Evolutionary conservation across 176 grass and related monocot genomes (phyloP).

Genomic region (Rhynchospora breviuscula): DNA sequence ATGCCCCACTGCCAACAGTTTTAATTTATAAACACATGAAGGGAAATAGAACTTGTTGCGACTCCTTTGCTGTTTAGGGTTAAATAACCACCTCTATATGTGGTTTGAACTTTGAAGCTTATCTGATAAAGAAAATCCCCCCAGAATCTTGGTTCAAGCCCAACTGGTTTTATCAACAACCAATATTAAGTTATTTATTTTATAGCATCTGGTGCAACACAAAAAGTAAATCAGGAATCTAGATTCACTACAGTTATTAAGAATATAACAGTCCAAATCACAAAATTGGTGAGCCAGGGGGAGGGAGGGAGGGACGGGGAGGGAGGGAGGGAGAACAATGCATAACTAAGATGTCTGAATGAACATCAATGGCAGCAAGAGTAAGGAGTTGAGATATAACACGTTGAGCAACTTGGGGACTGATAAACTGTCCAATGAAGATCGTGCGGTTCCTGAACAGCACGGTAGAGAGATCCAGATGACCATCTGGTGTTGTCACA

Average conservation of each 20-base stretch:
- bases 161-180: background rate
- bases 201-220: background rate
- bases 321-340: background rate
- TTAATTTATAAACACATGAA: background rate
- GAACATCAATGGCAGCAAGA: slow-evolving; percentile 75
- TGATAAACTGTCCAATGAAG: slow-evolving; percentile 86
- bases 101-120: background rate
- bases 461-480: slow-evolving; percentile 68
- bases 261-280: background rate
- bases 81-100: background rate
- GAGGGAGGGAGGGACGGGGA: background rate
- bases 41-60: background rate
- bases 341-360: slow-evolving; percentile 77
- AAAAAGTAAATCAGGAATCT: background rate
- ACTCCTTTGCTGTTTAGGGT: background rate
- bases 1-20: background rate
- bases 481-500: slow-evolving; percentile 59
- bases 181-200: background rate
- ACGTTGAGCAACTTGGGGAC: slow-evolving; percentile 83
- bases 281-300: background rate
- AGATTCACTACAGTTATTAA: background rate
- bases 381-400: slow-evolving; percentile 91
- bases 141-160: background rate
- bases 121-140: background rate
- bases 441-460: slow-evolving; percentile 80